Conservation (phyloP, 1,139 yeast species). For the Pneumocystis oryctolagi region DNA sequence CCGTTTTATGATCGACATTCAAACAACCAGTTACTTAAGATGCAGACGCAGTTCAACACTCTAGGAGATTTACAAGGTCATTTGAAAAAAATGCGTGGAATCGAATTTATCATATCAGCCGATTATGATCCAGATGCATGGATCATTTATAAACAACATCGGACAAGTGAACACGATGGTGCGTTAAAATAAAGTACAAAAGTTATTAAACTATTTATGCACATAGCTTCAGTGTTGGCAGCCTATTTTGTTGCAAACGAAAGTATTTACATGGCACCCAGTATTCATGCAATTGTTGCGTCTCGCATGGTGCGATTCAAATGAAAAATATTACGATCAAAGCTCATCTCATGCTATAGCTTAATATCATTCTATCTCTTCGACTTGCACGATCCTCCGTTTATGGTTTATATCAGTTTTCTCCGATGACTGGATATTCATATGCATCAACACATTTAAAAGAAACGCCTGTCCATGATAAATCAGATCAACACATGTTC, state of each 20-base stretch:
- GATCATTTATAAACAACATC: constrained; percentile 69
- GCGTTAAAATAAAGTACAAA: not conserved
- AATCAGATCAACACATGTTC: not conserved
- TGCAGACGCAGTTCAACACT: constrained; percentile 85
- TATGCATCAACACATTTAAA: not conserved
- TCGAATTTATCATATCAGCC: constrained; percentile 61
- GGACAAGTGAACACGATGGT: constrained; percentile 38
- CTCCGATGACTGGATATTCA: not conserved
- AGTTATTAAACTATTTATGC: not conserved
- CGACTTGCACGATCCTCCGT: not conserved
- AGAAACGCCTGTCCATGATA: not conserved
- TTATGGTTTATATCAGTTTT: not conserved
- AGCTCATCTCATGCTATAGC: constrained; percentile 7
- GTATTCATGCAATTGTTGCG: constrained; percentile 39
- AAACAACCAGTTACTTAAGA: constrained; percentile 81
- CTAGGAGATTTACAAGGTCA: constrained; percentile 35
- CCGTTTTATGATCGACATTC: constrained; percentile 92
- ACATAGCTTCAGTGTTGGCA: constrained; percentile 34
- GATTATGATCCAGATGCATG: constrained; percentile 74
- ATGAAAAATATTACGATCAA: constrained; percentile 21
- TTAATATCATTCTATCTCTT: not conserved
- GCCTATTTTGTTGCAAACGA: constrained; percentile 86
- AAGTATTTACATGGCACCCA: constrained; percentile 82
- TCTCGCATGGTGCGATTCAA: constrained; percentile 29
- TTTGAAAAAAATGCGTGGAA: constrained; percentile 64